Evolutionary conservation across 306 rosid genomes (phyloP).

Genomic region (Pueraria montana): DNA sequence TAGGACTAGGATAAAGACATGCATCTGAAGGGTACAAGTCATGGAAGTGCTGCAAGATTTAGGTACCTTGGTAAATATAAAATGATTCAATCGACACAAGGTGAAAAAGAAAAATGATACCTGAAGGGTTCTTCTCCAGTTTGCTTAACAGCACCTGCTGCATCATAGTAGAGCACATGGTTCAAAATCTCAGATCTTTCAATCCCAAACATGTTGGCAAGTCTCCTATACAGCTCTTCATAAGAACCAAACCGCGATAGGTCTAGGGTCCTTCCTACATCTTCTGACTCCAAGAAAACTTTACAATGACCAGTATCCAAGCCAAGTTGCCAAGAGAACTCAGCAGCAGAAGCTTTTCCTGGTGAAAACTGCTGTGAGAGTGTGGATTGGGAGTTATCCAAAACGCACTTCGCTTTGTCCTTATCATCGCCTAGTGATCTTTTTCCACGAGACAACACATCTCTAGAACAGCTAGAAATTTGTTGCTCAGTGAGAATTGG

Average conservation of each 20-base stretch:
- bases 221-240: constrained; percentile 76
- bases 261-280: constrained; percentile 87
- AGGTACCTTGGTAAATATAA: background rate
- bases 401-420: constrained; percentile 60
- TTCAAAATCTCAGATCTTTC: constrained; percentile 70
- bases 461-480: constrained; percentile 66
- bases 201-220: constrained; percentile 83
- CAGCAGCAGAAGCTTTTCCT: constrained; percentile 60
- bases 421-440: constrained; percentile 47
- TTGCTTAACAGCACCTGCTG: constrained; percentile 71
- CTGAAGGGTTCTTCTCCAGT: constrained; percentile 94
- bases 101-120: constrained; percentile 44
- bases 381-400: constrained; percentile 55
- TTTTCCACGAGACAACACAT: constrained; percentile 53
- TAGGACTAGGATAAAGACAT: background rate
- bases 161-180: constrained; percentile 79
- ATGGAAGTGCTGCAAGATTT: background rate
- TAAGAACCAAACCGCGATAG: constrained; percentile 75
- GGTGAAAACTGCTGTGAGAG: constrained; percentile 54
- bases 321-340: constrained; percentile 72
- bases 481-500: constrained; percentile 96
- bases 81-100: background rate
- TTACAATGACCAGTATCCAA: constrained; percentile 88
- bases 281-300: constrained; percentile 93
- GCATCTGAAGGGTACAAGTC: background rate